Base-by-base conservation (phyloP, 768 basidiomycete species). In the Goffeauzyma gilvescens region DNA sequence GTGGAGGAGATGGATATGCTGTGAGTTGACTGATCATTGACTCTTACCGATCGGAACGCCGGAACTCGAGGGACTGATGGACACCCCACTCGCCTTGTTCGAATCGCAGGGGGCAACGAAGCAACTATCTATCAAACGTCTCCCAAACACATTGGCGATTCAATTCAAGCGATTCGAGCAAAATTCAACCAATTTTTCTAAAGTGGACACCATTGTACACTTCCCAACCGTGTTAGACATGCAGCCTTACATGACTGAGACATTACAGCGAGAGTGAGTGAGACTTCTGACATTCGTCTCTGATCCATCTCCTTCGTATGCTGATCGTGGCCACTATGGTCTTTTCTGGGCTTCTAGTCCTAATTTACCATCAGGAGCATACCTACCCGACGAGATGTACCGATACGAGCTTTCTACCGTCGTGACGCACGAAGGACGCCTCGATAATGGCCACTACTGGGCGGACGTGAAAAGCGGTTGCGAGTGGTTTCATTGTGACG, bases 131-230 rank as follows among this genome's bases (percentile, higher is more conserved):
- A 77, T 95, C 52, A 75, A 73, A 38, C 79, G 77, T 51, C 68
- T 96, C 6, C 87, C 90, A 0, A 79, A 82, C 0, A 86, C 90
- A 0, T 67, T 96, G 35, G 83, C 81, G 51, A 83, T 96, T 53
- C 90, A 95, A 59, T 79, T 96, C 69, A 96, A 96, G 87, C 78
- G 90, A 2, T 95, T 95, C 61, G 87, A 90, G 57, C 86, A 93
- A 55, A 80, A 47, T 25, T 34, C 78, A 53, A 73, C 75, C 23
- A 35, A 76, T 22, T 75, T 84, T 0, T 73, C 75, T 50, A 95
- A 96, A 65, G 78, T 96, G 34, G 85, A 89, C 53, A 69, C 75
- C 1, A 74, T 71, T 17, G 76, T 95, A 41, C 75, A 75, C 4
- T 84, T 90, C 57, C 85, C 89, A 2, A 74, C 78, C 3, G 70